These are phyloP conservation scores for Diaporthe batatas DNA, from an alignment of 2,329 filamentous ascomycete genomes.

Conservation along the genomic window DNA sequence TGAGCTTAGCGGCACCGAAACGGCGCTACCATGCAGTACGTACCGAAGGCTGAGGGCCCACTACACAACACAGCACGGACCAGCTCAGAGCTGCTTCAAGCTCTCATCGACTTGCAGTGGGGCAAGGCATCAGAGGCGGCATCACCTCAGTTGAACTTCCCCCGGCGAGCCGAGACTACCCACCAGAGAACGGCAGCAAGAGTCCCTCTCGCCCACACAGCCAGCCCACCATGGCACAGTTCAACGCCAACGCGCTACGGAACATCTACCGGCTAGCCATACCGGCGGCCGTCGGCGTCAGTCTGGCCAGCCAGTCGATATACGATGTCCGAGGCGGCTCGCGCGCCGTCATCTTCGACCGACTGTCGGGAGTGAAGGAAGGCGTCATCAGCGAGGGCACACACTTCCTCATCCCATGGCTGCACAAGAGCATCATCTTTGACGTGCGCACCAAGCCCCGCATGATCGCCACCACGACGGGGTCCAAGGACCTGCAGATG, in stretches of 20 bases:
- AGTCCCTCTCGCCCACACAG: conserved; percentile 2
- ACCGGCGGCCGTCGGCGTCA: conserved; percentile 77
- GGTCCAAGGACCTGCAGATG: conserved; percentile 99
- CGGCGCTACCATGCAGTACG: conserved; percentile 7
- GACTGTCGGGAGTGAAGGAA: conserved; percentile 92
- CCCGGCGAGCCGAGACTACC: conserved; percentile 1
- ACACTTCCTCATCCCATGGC: conserved; percentile 95
- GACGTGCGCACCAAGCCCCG: conserved; percentile 97
- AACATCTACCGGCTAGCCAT: conserved; percentile 76
- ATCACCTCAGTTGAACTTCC: conserved; percentile 18
- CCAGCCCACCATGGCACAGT: conserved; percentile 62
- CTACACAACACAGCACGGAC: conserved; percentile 29
- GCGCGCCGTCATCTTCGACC: conserved; percentile 97
- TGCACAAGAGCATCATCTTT: conserved; percentile 94
- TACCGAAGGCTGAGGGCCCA: neutral
- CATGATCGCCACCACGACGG: conserved; percentile 97
- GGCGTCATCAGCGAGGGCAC: conserved; percentile 94
- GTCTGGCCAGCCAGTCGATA: conserved; percentile 81
- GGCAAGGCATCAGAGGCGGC: conserved; percentile 13
- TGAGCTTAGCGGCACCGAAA: neutral
- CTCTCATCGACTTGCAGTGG: conserved; percentile 33
- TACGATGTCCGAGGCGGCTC: conserved; percentile 98
- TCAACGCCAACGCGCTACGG: conserved; percentile 41
- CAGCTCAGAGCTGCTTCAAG: conserved; percentile 35
- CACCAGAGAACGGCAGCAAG: conserved; percentile 20